Evolutionary conservation across 371 early-diverging fungal genomes (phyloP), one percentile per base, ranked within the genome.

Genomic region (Smittium mucronatum): DNA sequence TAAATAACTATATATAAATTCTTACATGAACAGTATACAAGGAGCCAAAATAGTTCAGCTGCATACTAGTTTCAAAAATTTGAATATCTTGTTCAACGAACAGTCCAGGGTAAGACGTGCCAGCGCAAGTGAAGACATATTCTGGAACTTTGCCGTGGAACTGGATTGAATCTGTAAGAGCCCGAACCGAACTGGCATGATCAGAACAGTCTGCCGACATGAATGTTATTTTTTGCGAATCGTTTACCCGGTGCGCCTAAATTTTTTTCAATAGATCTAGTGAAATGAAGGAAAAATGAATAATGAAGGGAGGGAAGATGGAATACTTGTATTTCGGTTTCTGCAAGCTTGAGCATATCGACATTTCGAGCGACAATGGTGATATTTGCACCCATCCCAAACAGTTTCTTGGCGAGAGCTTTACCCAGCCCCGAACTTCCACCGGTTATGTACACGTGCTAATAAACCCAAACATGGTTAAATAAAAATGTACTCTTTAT

Each of bases 391-490:
- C 95, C 94, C 35, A 76, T 79, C 34, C 82, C 81, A 11, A 85
- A 89, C 63, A 94, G 75, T 32, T 85, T 80, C 36, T 86, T 78
- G 25, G 94, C 95, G 2, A 97, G 71, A 1, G 87, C 83, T 69
- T 88, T 85, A 33, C 99, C 99, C 28, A 96, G 83, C 0, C 99
- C 99, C 32, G 88, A 86, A 72, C 93, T 93, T 70, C 93, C 97
- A 67, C 98, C 98, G 0, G 97, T 92, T 36, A 98, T 83, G 70
- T 94, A 88, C 63, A 89, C 87, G 76, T 89, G 90, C 76, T 87
- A 73, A 21, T 26, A 21, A 47, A 47, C 5, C 5, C 11, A 47
- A 47, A 47, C n/a, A n/a, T n/a, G n/a, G n/a, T n/a, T n/a, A n/a
- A n/a, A n/a, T n/a, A n/a, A n/a, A n/a, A n/a, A n/a, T n/a, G n/a